Evolutionary conservation across 2,329 filamentous ascomycete species (phyloP).

Genomic region (Teratosphaeria destructans): DNA sequence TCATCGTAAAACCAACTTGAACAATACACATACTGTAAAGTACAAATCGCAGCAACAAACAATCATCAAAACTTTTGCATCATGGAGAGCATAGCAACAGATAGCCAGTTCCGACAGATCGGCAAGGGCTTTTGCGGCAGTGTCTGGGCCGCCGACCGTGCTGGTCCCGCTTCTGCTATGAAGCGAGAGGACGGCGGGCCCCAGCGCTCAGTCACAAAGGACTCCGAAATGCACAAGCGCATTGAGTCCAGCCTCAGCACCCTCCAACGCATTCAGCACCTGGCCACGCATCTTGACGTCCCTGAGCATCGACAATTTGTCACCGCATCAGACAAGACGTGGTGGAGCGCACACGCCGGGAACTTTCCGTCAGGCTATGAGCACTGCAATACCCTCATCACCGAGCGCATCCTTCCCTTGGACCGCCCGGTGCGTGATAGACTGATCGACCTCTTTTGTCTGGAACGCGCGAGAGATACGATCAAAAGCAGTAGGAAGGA

Average conservation of each 20-base stretch:
- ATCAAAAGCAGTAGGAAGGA: conserved; percentile 3
- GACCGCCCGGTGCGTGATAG: conserved; percentile 1
- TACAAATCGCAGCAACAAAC: neutral
- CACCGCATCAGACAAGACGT: neutral
- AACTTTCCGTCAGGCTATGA: neutral
- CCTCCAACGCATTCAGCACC: neutral
- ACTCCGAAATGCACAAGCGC: conserved; percentile 1
- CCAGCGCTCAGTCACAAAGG: conserved; percentile 3
- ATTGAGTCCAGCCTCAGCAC: neutral
- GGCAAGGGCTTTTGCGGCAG: neutral
- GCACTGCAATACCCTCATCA: conserved; percentile 2
- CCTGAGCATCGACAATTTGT: neutral
- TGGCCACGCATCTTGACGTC: neutral
- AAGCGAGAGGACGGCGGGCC: conserved; percentile 5
- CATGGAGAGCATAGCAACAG: neutral
- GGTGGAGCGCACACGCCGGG: neutral
- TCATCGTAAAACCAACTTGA: no score
- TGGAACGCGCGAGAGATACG: neutral
- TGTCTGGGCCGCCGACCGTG: conserved; percentile 3
- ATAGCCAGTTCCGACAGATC: neutral
- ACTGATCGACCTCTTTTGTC: conserved; percentile 7
- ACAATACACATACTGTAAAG: neutral
- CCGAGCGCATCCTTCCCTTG: conserved; percentile 5
- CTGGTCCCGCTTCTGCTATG: neutral
- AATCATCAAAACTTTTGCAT: neutral